Evolutionary conservation across 192 early-diverging fungal genomes (phyloP), one percentile per base, ranked within the genome.

Genomic region (Dissophora globulifera): DNA sequence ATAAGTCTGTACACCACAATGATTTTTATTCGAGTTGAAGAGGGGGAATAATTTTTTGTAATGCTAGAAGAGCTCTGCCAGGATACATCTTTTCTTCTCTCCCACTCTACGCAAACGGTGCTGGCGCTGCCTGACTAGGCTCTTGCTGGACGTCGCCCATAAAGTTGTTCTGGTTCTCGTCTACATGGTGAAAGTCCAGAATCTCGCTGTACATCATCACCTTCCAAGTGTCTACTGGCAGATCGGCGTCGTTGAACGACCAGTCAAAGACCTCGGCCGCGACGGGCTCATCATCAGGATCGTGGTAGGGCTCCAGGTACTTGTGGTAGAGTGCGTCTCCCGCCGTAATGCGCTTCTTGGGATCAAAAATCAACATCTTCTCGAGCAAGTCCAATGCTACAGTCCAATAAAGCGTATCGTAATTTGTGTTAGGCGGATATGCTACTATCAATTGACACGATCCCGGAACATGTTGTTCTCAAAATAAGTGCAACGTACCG

Each of bases 311-410:
- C 58, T 91, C 92, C 22, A 98, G 81, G 64, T 96, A 98, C 43
- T 93, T 91, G 72, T 98, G 96, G 4, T 88, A 87, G 32, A 98
- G 82, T 13, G 95, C 95, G 70, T 98, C 85, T 45, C 84, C 84
- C 5, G 95, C 95, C 58, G 86, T 96, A 51, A 96, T 95, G 55
- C 96, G 89, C 82, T 91, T 94, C 58, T 86, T 86, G 58, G 95
- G 94, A 74, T 98, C 96, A 83, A 95, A 98, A 15, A 95, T 92
- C 13, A 98, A 83, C 93, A 96, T 95, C 78, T 84, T 92, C 59
- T 93, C 92, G 15, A 98, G 84, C 65, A 98, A 86, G 68, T 96
- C 94, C 41, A 95, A 78, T 0, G 93, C 94, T 82, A 83, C 35
- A 38, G n/a, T n/a, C n/a, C n/a, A n/a, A n/a, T n/a, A n/a, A n/a